phyloP scores from a whole-genome alignment of 495 filamentous ascomycete species.

The Talaromyces liani region DNA sequence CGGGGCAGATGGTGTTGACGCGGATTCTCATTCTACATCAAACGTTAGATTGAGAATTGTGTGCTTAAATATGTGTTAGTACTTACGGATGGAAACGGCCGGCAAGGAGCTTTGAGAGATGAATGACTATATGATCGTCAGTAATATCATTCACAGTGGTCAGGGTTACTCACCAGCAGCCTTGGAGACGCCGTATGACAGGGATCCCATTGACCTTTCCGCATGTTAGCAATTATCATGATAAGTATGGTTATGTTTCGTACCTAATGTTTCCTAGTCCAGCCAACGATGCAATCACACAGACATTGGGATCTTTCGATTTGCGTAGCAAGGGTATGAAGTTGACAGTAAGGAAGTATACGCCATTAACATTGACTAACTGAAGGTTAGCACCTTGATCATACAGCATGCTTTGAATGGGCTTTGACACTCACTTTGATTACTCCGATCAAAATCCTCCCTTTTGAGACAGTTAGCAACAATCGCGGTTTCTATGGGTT shows the following conservation, averaged over 20 bases:
- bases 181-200: not conserved
- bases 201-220: not conserved
- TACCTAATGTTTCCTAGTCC: not conserved
- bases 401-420: not conserved
- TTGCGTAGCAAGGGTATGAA: not conserved
- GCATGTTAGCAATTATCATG: not conserved
- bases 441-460: not conserved
- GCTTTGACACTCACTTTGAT: not conserved
- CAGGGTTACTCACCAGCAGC: not conserved
- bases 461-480: not conserved
- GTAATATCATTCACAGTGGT: not conserved
- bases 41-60: too few relatives aligned
- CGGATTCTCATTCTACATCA: conserved; percentile 31
- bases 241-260: not conserved
- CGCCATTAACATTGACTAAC: not conserved
- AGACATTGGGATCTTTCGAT: not conserved
- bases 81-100: not conserved
- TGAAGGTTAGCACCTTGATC: not conserved
- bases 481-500: not conserved
- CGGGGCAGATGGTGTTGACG: conserved; percentile 53
- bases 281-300: not conserved
- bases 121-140: not conserved
- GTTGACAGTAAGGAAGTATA: not conserved
- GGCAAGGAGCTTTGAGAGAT: not conserved
- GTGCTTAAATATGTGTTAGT: too few relatives aligned